A percentile compares a stretch with the other conserved stretches of the same genome.
These are phyloP conservation scores for Ophiostoma australiae DNA, from an alignment of 2,329 filamentous ascomycete species.

Conservation along the genomic window DNA sequence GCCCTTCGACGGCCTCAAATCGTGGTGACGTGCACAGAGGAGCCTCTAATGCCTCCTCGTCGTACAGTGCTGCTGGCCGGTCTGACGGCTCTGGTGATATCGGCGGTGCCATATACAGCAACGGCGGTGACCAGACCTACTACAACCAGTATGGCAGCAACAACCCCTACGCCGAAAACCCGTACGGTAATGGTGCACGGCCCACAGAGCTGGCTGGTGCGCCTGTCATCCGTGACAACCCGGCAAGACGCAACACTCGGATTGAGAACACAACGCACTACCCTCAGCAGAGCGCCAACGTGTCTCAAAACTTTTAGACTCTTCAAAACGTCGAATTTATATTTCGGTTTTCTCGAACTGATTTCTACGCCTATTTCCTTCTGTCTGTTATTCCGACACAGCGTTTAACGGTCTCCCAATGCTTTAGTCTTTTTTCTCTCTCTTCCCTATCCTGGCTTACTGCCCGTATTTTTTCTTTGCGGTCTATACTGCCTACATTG, in stretches of 20 bases:
- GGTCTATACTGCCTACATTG: neutral
- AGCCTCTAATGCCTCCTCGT: constrained; percentile 91
- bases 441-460: neutral
- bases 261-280: constrained; percentile 89
- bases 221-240: constrained; percentile 88
- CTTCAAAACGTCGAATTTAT: neutral
- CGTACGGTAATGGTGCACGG: constrained; percentile 34
- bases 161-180: constrained; percentile 52
- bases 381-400: neutral
- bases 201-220: constrained; percentile 49
- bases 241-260: constrained; percentile 83
- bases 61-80: constrained; percentile 76
- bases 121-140: constrained; percentile 45
- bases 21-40: constrained; percentile 75
- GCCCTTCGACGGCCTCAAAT: constrained; percentile 63
- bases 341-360: neutral
- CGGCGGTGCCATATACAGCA: constrained; percentile 41
- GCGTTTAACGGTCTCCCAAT: constrained; percentile 8
- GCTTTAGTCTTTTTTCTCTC: neutral
- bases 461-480: neutral
- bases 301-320: constrained; percentile 84
- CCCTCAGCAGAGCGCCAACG: constrained; percentile 88
- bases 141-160: constrained; percentile 56
- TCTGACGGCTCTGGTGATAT: constrained; percentile 63
- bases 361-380: constrained; percentile 7